phyloP scores from a whole-genome alignment of 164 flowering plant genomes.

The Macadamia tetraphylla region DNA sequence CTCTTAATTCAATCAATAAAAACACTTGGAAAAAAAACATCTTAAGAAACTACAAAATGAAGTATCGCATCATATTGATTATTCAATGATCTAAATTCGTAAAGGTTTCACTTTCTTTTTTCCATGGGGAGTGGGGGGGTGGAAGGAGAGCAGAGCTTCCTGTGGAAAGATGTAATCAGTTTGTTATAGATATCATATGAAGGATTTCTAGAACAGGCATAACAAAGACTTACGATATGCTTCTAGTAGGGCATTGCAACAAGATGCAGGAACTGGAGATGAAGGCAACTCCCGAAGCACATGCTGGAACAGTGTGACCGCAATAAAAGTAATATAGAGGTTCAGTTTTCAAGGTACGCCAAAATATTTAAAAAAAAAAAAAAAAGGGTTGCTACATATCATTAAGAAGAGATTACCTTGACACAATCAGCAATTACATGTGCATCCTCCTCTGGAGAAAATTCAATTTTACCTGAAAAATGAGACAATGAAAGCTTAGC shows the following conservation, averaged over 20 bases:
- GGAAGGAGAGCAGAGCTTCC: too few species aligned
- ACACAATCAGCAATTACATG: conserved; percentile 92
- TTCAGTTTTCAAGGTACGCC: background rate
- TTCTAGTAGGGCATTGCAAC: conserved; percentile 87
- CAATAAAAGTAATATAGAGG: conserved; percentile 11
- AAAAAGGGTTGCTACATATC: background rate
- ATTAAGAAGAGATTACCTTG: conserved; percentile 49
- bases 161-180: too few species aligned
- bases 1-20: too few species aligned
- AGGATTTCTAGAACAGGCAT: background rate
- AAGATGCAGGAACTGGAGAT: conserved; percentile 95
- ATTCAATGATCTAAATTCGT: too few species aligned
- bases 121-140: too few species aligned
- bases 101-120: too few species aligned
- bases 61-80: too few species aligned
- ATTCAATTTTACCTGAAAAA: conserved; percentile 70
- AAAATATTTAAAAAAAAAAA: background rate
- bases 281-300: conserved; percentile 90
- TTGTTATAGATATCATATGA: too few species aligned
- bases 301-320: conserved; percentile 38
- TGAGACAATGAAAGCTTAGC: background rate
- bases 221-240: conserved; percentile 64
- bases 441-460: conserved; percentile 82
- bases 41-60: too few species aligned
- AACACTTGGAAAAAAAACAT: too few species aligned